Conservation (phyloP, 495 filamentous ascomycete genomes). For the Annulohypoxylon stygium region DNA sequence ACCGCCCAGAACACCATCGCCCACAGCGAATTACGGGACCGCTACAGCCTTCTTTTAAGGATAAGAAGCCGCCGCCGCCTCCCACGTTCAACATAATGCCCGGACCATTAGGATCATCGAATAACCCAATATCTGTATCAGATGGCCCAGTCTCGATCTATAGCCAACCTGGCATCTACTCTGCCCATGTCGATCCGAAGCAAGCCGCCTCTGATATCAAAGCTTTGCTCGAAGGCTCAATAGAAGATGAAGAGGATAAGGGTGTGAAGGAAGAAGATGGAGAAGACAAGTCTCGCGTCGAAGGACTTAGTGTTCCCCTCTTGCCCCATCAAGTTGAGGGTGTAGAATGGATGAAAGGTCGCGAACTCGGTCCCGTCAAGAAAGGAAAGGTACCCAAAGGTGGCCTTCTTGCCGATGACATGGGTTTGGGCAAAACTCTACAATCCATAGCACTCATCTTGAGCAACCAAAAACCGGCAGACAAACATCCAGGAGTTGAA, state of each 20-base stretch:
- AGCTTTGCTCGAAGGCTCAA: constrained; percentile 84
- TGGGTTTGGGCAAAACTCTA: constrained; percentile 88
- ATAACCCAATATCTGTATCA: constrained; percentile 47
- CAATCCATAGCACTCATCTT: constrained; percentile 87
- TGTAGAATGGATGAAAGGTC: constrained; percentile 91
- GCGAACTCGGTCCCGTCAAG: constrained; percentile 84
- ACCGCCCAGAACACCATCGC: constrained; percentile 61
- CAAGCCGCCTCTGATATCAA: constrained; percentile 90
- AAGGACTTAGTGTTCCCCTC: constrained; percentile 87
- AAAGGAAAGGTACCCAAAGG: constrained; percentile 84
- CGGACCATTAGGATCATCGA: constrained; percentile 36
- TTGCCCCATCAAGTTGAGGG: constrained; percentile 94
- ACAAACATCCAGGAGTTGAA: constrained; percentile 72
- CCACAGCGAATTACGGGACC: constrained; percentile 58
- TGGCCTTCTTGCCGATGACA: constrained; percentile 89
- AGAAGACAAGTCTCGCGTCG: constrained; percentile 60
- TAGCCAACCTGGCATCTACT: constrained; percentile 66
- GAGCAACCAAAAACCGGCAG: constrained; percentile 77
- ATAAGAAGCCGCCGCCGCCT: constrained; percentile 51
- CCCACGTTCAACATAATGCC: constrained; percentile 57
- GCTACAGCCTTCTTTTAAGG: constrained; percentile 53
- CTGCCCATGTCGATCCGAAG: constrained; percentile 78
- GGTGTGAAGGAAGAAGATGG: constrained; percentile 62
- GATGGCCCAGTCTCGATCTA: constrained; percentile 48
- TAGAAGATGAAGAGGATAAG: constrained; percentile 83